These are phyloP conservation scores for Teratosphaeria epicoccoides DNA, from an alignment of 2,329 filamentous ascomycete species.

Conservation along the genomic window DNA sequence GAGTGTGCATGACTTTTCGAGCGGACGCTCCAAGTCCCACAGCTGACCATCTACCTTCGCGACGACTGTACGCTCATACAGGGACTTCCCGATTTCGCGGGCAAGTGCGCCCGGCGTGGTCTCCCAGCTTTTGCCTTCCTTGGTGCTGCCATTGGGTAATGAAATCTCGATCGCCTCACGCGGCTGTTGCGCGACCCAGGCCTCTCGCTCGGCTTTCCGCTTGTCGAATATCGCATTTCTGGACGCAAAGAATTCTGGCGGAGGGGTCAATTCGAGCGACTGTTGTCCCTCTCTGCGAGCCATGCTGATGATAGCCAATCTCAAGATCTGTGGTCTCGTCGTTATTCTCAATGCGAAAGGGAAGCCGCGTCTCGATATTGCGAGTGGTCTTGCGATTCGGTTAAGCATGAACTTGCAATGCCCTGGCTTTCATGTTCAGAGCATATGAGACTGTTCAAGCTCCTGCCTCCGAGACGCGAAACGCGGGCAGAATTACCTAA, in stretches of 20 bases:
- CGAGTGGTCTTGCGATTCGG: not conserved
- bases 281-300: slow-evolving; percentile 26
- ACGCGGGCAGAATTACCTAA: not conserved
- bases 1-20: slow-evolving; percentile 79
- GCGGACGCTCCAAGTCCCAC: slow-evolving; percentile 85
- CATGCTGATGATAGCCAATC: slow-evolving; percentile 9
- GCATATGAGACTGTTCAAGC: not conserved
- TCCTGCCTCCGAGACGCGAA: not conserved
- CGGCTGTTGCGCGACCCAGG: slow-evolving; percentile 59
- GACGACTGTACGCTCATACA: slow-evolving; percentile 77
- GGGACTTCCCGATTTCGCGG: slow-evolving; percentile 71
- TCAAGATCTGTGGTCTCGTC: not conserved
- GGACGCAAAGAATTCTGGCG: slow-evolving; percentile 70
- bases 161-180: slow-evolving; percentile 65
- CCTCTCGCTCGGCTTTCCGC: slow-evolving; percentile 73
- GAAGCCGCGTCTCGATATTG: not conserved
- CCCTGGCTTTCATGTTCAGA: not conserved
- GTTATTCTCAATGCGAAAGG: not conserved
- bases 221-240: slow-evolving; percentile 81
- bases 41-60: slow-evolving; percentile 73
- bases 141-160: slow-evolving; percentile 59
- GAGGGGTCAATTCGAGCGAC: slow-evolving; percentile 39
- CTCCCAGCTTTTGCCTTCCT: slow-evolving; percentile 75
- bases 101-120: slow-evolving; percentile 75
- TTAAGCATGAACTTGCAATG: not conserved